Evolutionary conservation across 2,329 filamentous ascomycete genomes (phyloP).

Genomic region (Leptographium galeiforme): DNA sequence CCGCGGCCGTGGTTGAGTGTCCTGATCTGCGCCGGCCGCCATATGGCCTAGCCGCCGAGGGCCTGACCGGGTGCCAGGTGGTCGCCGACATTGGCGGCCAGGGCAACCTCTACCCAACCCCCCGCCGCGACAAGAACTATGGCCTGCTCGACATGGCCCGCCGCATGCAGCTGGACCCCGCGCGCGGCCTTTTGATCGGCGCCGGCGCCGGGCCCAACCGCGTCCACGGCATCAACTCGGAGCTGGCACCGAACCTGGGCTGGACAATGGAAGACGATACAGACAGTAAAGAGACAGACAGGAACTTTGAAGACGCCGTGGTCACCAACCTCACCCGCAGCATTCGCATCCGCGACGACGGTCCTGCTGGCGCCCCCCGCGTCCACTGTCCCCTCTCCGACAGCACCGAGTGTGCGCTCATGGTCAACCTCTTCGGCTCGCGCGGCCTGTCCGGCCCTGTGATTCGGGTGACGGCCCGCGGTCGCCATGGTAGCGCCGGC

Average conservation of each 20-base stretch:
- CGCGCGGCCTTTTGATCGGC: conserved; percentile 22
- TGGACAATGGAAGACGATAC: conserved; percentile 9
- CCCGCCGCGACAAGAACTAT: conserved; percentile 21
- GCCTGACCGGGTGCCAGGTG: conserved; percentile 24
- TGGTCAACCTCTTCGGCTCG: conserved; percentile 28
- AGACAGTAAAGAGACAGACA: background rate
- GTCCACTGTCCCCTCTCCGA: background rate
- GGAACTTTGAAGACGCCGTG: conserved; percentile 8
- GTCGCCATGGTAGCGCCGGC: conserved; percentile 9
- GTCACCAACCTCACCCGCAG: conserved; percentile 15
- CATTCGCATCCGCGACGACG: conserved; percentile 14
- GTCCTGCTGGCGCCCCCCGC: conserved; percentile 11
- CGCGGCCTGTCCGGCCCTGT: conserved; percentile 20
- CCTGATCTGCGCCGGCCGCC: conserved; percentile 24
- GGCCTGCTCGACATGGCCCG: conserved; percentile 17
- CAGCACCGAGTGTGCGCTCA: conserved; percentile 22
- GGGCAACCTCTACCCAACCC: conserved; percentile 23
- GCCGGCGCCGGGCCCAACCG: conserved; percentile 30
- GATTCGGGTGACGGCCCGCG: conserved; percentile 7
- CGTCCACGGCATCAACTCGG: conserved; percentile 25
- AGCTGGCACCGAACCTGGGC: conserved; percentile 25
- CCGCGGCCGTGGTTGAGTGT: conserved; percentile 4
- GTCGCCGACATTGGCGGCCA: conserved; percentile 31
- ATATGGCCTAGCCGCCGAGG: conserved; percentile 23
- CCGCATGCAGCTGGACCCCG: conserved; percentile 22